A percentile compares a stretch with the other conserved stretches of the same genome.
Conservation (phyloP, 345 rosid genomes). For the Populus nigra region DNA sequence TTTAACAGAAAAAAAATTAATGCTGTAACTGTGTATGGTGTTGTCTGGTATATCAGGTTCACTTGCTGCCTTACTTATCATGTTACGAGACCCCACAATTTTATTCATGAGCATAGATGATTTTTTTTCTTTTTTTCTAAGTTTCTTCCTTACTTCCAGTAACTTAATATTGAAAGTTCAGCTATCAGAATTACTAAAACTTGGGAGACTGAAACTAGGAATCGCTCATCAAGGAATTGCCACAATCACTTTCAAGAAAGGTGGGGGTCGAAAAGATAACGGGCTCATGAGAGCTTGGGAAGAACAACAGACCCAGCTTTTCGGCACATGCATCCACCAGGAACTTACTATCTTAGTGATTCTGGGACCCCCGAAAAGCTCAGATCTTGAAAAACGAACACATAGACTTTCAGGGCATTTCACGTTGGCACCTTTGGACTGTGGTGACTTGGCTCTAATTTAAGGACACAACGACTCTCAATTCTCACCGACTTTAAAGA, state of each 20-base stretch:
- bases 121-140: background rate
- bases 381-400: constrained; percentile 16
- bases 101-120: constrained; percentile 2
- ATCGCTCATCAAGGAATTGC: constrained; percentile 1
- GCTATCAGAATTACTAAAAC: background rate
- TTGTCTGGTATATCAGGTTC: constrained; percentile 11
- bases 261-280: constrained; percentile 15
- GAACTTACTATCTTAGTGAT: constrained; percentile 10
- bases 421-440: background rate
- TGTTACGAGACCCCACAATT: constrained; percentile 7
- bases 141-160: background rate
- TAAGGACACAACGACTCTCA: constrained; percentile 27
- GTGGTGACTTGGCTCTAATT: constrained; percentile 19
- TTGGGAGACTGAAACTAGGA: background rate
- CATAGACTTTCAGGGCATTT: constrained; percentile 13
- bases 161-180: background rate
- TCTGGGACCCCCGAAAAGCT: constrained; percentile 27
- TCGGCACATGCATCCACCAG: constrained; percentile 53
- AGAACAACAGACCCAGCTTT: constrained; percentile 40
- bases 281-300: constrained; percentile 31
- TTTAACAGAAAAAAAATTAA: background rate
- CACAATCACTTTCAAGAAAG: constrained; percentile 18
- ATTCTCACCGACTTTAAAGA: background rate
- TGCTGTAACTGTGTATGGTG: background rate
- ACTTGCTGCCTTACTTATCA: background rate